These are phyloP conservation scores for Micractinium conductrix DNA, from an alignment of 139 green algal genomes.

Conservation along the genomic window DNA sequence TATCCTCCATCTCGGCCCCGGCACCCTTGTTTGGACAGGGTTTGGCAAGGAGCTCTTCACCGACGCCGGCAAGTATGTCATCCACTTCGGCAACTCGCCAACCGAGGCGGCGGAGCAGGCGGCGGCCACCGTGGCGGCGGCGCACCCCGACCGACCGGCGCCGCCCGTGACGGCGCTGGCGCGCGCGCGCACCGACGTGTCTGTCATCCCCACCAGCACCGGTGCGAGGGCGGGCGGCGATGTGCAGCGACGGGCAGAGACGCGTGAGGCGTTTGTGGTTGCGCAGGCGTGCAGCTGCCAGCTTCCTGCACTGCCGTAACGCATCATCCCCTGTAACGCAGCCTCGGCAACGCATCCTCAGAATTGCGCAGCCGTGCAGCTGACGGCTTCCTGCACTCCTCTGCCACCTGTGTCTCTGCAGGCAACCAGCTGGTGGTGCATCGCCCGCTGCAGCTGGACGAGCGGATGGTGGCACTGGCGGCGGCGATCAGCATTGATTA, in stretches of 20 bases:
- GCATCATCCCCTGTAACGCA: no score
- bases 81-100: constrained; percentile 81
- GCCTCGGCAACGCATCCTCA: no score
- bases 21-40: constrained; percentile 12
- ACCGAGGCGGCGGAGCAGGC: constrained; percentile 56
- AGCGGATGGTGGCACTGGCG: constrained; percentile 83
- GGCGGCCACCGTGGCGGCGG: constrained; percentile 28
- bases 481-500: constrained; percentile 77
- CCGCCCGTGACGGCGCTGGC: constrained; percentile 65
- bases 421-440: constrained; percentile 79
- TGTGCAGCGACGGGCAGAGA: no score
- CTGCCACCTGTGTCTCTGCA: not conserved
- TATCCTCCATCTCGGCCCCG: no score
- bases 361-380: no score
- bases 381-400: no score
- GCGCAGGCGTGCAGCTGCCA: no score
- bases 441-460: constrained; percentile 51
- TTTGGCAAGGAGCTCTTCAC: constrained; percentile 68
- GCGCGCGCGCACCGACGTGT: constrained; percentile 48
- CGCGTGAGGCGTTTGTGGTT: no score
- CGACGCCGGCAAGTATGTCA: constrained; percentile 84
- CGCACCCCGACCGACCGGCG: constrained; percentile 54
- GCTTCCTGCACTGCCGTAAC: no score
- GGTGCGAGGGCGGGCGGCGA: no score
- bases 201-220: constrained; percentile 72